These are phyloP conservation scores for Fistulinella prunicolor DNA, from an alignment of 768 basidiomycete genomes.

Conservation along the genomic window DNA sequence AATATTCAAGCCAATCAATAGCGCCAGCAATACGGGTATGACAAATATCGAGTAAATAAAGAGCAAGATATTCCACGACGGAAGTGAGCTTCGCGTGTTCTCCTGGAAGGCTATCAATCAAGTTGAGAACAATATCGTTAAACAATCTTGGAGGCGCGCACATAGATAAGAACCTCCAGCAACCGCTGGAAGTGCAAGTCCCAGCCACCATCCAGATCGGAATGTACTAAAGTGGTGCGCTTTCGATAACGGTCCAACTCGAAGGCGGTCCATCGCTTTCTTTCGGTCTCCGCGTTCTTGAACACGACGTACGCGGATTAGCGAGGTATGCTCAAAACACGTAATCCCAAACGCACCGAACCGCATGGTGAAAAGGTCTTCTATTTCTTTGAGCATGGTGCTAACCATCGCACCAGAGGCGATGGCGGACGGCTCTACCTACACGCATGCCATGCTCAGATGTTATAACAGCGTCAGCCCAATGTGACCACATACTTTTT, in stretches of 20 bases:
- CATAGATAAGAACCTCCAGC: conserved; percentile 62
- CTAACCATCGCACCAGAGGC: conserved; percentile 59
- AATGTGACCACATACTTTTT: conserved; percentile 49
- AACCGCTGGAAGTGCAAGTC: conserved; percentile 68
- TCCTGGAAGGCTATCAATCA: conserved; percentile 48
- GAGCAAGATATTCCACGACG: conserved; percentile 70
- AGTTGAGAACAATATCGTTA: not conserved
- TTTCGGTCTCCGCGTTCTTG: conserved; percentile 71
- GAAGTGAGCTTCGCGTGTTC: conserved; percentile 49
- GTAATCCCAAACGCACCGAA: conserved; percentile 54
- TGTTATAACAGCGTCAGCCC: not conserved
- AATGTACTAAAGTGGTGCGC: conserved; percentile 76
- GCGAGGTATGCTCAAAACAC: not conserved
- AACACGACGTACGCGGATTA: not conserved
- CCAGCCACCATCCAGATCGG: conserved; percentile 68
- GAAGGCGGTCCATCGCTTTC: conserved; percentile 64
- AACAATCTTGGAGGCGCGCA: conserved; percentile 1
- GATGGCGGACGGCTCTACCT: conserved; percentile 71
- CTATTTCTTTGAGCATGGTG: conserved; percentile 69
- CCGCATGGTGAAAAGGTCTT: conserved; percentile 67
- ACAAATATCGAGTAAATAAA: conserved; percentile 74
- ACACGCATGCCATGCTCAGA: not conserved
- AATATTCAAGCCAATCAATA: conserved; percentile 80
- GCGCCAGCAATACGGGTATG: conserved; percentile 69
- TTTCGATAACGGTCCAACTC: conserved; percentile 48